These are phyloP conservation scores for Neonectria faginata DNA, from an alignment of 2,329 filamentous ascomycete species.

Conservation along the genomic window DNA sequence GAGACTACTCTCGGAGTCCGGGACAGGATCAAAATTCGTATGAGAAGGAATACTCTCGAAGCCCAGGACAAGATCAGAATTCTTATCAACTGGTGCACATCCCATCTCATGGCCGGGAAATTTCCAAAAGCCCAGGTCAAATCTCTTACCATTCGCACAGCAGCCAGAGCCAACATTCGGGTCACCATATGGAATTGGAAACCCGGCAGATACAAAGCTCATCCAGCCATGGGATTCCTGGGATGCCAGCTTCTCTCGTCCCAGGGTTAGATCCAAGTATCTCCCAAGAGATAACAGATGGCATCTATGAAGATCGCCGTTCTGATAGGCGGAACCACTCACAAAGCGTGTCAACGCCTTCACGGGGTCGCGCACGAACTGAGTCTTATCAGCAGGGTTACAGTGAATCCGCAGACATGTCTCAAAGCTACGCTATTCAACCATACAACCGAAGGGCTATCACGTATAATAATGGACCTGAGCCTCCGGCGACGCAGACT, in stretches of 20 bases:
- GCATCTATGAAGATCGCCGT: constrained; percentile 67
- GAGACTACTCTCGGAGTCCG: constrained; percentile 17
- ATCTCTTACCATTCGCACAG: constrained; percentile 47
- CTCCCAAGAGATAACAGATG: constrained; percentile 67
- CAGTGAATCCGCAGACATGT: constrained; percentile 37
- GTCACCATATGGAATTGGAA: constrained; percentile 53
- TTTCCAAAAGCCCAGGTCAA: constrained; percentile 49
- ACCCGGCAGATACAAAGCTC: constrained; percentile 48
- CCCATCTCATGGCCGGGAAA: constrained; percentile 47
- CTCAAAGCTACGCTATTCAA: constrained; percentile 53
- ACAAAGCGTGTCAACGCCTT: constrained; percentile 54
- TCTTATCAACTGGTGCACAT: constrained; percentile 15
- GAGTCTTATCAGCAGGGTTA: constrained; percentile 46
- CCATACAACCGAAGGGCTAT: constrained; percentile 59
- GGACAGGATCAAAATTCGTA: constrained; percentile 17
- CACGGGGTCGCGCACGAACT: constrained; percentile 53
- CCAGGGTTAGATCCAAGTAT: constrained; percentile 70
- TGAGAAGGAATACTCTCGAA: constrained; percentile 13
- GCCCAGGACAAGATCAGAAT: constrained; percentile 18
- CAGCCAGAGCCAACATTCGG: constrained; percentile 48
- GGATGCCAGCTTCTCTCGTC: constrained; percentile 68
- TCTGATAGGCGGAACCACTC: constrained; percentile 59
- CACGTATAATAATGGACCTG: constrained; percentile 52
- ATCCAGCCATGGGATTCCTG: constrained; percentile 56
- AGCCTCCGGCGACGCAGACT: constrained; percentile 41